These are phyloP conservation scores for Rhynchosporium secalis DNA, from an alignment of 2,329 filamentous ascomycete species.

Conservation along the genomic window DNA sequence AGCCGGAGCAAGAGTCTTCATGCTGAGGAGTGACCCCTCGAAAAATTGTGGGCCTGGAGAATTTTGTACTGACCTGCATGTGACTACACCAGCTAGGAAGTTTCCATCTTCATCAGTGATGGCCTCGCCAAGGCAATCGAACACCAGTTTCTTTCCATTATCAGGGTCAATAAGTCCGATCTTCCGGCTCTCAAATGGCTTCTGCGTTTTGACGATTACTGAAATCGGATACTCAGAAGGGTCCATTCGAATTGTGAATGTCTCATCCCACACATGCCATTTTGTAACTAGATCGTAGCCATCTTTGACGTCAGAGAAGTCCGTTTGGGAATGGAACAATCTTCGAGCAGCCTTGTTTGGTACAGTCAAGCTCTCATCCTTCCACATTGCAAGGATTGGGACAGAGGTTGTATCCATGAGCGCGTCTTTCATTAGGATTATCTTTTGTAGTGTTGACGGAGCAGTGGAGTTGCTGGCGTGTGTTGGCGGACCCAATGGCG, in stretches of 20 bases:
- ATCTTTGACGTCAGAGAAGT: constrained; percentile 44
- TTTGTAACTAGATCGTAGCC: constrained; percentile 58
- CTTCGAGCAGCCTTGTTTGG: constrained; percentile 61
- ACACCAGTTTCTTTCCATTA: constrained; percentile 55
- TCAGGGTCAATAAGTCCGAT: constrained; percentile 62
- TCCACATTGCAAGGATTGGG: constrained; percentile 79
- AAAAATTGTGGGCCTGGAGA: too few relatives aligned
- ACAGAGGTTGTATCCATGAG: constrained; percentile 73
- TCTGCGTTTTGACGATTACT: constrained; percentile 60
- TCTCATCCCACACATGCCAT: constrained; percentile 64
- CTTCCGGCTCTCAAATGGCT: constrained; percentile 57
- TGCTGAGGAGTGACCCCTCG: not conserved
- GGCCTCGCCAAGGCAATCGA: constrained; percentile 66
- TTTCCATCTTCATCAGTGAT: constrained; percentile 68
- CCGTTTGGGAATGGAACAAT: constrained; percentile 49
- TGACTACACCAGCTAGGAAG: constrained; percentile 71
- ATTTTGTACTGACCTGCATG: constrained; percentile 45
- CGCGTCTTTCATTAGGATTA: constrained; percentile 74
- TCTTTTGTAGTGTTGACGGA: constrained; percentile 70
- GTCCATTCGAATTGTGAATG: constrained; percentile 60
- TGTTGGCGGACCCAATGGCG: constrained; percentile 65
- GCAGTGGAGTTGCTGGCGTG: constrained; percentile 54
- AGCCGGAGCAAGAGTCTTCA: not conserved
- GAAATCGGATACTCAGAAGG: constrained; percentile 67
- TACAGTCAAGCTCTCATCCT: constrained; percentile 71